These are phyloP conservation scores for Lagenidium giganteum DNA, from an alignment of 352 stramenopile species.

Conservation along the genomic window DNA sequence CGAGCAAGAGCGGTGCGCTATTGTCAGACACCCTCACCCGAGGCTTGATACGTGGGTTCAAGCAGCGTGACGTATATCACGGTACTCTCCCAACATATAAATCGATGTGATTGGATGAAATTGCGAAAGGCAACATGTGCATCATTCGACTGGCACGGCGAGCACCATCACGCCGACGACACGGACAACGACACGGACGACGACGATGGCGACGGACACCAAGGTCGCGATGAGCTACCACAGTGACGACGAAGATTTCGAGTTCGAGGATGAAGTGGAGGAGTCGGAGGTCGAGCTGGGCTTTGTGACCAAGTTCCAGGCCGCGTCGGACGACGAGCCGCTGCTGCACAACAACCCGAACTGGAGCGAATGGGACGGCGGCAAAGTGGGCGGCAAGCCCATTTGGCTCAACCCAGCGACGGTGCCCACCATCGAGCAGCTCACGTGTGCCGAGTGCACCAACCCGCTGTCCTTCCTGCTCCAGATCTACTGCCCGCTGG, in stretches of 20 bases:
- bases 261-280: conserved; percentile 24
- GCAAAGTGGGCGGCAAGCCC: conserved; percentile 85
- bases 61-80: conserved; percentile 4
- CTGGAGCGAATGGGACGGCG: conserved; percentile 91
- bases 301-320: conserved; percentile 47
- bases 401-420: conserved; percentile 80
- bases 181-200: conserved; percentile 39
- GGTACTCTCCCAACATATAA: conserved; percentile 8
- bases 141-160: conserved; percentile 6
- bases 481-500: conserved; percentile 92
- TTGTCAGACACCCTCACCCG: not conserved
- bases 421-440: conserved; percentile 31
- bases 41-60: conserved; percentile 6
- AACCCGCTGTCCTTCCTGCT: conserved; percentile 70
- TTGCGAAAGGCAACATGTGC: conserved; percentile 1
- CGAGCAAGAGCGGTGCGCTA: no score
- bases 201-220: no score
- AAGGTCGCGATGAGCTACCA: conserved; percentile 28
- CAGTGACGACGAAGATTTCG: conserved; percentile 17
- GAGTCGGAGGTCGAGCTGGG: conserved; percentile 66
- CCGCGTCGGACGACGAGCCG: conserved; percentile 12
- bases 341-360: conserved; percentile 41
- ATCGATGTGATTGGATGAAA: not conserved
- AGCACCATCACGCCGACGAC: conserved; percentile 8
- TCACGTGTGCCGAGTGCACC: conserved; percentile 48